These are phyloP conservation scores for Trichosporon sp. DNA, from an alignment of 1,284 basidiomycete species.

Conservation along the genomic window DNA sequence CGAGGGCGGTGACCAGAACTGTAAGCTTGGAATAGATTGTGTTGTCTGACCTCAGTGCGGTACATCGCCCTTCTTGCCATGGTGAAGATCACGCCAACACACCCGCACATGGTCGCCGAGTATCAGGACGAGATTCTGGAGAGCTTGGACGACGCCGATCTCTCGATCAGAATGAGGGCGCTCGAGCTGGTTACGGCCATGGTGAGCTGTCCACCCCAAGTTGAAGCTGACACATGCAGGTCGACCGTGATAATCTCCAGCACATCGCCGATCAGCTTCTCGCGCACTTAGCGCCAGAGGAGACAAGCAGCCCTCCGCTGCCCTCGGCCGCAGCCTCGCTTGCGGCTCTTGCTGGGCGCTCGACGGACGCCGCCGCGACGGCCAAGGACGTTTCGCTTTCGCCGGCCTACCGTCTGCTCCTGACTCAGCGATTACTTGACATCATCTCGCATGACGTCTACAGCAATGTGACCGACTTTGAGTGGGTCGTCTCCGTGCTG, in stretches of 20 bases:
- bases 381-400: constrained; percentile 52
- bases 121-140: constrained; percentile 88
- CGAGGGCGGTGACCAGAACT: constrained; percentile 74
- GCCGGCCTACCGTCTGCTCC: constrained; percentile 69
- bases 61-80: constrained; percentile 94
- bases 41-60: constrained; percentile 59
- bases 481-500: constrained; percentile 93
- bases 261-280: constrained; percentile 82
- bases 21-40: constrained; percentile 52
- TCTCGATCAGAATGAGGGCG: constrained; percentile 91
- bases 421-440: constrained; percentile 72
- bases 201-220: constrained; percentile 52
- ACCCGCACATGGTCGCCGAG: constrained; percentile 82
- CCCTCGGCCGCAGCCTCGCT: constrained; percentile 24
- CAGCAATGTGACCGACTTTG: constrained; percentile 81
- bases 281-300: constrained; percentile 65
- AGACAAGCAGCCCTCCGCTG: constrained; percentile 33
- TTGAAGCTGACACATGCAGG: constrained; percentile 51
- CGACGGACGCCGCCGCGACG: constrained; percentile 27
- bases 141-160: constrained; percentile 86
- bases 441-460: constrained; percentile 80
- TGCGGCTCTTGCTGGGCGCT: constrained; percentile 15
- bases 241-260: constrained; percentile 73
- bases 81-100: constrained; percentile 89
- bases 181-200: constrained; percentile 90